Evolutionary conservation across 768 basidiomycete genomes (phyloP).

Genomic region (Antrodiella citrinella): DNA sequence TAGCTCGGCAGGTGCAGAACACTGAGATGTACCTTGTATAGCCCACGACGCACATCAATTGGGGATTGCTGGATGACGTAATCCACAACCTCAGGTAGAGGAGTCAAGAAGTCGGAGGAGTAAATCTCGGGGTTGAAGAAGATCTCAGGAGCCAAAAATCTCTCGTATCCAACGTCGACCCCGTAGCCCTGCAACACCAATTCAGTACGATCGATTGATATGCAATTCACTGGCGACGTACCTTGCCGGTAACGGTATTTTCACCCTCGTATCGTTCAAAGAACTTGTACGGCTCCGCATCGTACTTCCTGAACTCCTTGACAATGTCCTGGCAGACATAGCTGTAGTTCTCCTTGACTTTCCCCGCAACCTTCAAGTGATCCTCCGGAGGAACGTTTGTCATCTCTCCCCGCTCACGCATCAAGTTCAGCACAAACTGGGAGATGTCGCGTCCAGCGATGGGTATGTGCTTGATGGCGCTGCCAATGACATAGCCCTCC

Average conservation of each 20-base stretch:
- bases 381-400: conserved; percentile 90
- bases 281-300: conserved; percentile 90
- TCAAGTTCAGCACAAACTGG: conserved; percentile 90
- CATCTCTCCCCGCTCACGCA: conserved; percentile 94
- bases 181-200: conserved; percentile 70
- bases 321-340: conserved; percentile 99
- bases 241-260: conserved; percentile 86
- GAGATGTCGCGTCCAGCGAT: conserved; percentile 98
- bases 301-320: conserved; percentile 97
- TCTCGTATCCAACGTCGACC: conserved; percentile 94
- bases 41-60: conserved; percentile 91
- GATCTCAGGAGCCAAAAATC: conserved; percentile 97
- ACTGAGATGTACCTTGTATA: conserved; percentile 71
- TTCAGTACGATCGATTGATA: neutral
- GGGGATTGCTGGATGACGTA: conserved; percentile 92
- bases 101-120: conserved; percentile 95
- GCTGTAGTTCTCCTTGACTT: conserved; percentile 96
- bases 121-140: conserved; percentile 99
- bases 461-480: conserved; percentile 97
- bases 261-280: conserved; percentile 93
- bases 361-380: conserved; percentile 82
- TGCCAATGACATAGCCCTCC: conserved; percentile 98
- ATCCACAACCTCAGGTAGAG: conserved; percentile 93
- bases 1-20: neutral
- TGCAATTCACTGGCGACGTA: conserved; percentile 27